Evolutionary conservation across 2,329 filamentous ascomycete species (phyloP).

Genomic region (Fusarium siculi): DNA sequence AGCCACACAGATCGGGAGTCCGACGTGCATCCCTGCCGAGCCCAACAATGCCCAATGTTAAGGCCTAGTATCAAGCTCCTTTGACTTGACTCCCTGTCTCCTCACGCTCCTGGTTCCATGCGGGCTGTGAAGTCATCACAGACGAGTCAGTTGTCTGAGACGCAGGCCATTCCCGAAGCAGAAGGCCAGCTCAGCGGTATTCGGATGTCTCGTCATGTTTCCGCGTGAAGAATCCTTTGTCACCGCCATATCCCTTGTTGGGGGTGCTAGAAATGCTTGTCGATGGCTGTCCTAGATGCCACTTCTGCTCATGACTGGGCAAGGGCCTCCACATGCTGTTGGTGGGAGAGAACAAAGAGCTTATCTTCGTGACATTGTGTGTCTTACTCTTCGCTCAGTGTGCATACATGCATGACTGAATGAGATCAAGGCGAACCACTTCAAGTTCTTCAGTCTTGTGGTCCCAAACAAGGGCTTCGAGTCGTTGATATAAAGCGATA

Average conservation of each 20-base stretch:
- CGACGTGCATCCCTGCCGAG: slow-evolving; percentile 35
- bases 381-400: slow-evolving; percentile 1
- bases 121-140: slow-evolving; percentile 44
- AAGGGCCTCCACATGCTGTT: slow-evolving; percentile 16
- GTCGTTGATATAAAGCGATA: not conserved
- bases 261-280: slow-evolving; percentile 22
- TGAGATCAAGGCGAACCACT: slow-evolving; percentile 19
- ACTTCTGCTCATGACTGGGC: slow-evolving; percentile 24
- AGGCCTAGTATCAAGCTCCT: slow-evolving; percentile 18
- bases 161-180: slow-evolving; percentile 48
- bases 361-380: slow-evolving; percentile 16
- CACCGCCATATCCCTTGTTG: slow-evolving; percentile 27
- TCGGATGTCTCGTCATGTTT: slow-evolving; percentile 36
- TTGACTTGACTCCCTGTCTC: slow-evolving; percentile 10
- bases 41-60: slow-evolving; percentile 43
- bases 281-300: slow-evolving; percentile 15
- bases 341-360: slow-evolving; percentile 14
- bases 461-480: not conserved
- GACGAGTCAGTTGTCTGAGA: slow-evolving; percentile 40
- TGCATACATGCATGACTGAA: not conserved
- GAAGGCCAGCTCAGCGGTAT: slow-evolving; percentile 47
- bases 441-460: slow-evolving; percentile 10
- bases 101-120: slow-evolving; percentile 39
- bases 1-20: slow-evolving; percentile 34
- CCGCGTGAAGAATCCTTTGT: slow-evolving; percentile 37